A percentile compares a stretch with the other conserved stretches of the same genome.
These are phyloP conservation scores for Patellaria atrata DNA, from an alignment of 495 filamentous ascomycete genomes.

Conservation along the genomic window DNA sequence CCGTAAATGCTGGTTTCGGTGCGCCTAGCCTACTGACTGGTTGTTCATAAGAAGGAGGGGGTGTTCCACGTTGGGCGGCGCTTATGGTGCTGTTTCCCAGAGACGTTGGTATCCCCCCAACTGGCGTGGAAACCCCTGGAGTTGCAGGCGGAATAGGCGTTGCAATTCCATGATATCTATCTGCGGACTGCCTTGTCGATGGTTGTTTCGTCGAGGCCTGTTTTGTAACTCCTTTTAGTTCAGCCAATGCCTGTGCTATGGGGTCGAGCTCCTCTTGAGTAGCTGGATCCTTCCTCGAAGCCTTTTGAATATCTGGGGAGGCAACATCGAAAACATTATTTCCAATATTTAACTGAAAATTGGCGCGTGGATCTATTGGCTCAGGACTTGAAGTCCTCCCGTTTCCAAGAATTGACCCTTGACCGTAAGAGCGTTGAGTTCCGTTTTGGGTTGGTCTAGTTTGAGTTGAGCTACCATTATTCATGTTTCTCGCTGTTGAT, in stretches of 20 bases:
- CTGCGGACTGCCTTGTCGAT: constrained; percentile 70
- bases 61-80: constrained; percentile 48
- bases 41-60: constrained; percentile 71
- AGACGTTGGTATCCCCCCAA: constrained; percentile 36
- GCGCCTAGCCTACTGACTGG: constrained; percentile 63
- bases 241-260: constrained; percentile 82
- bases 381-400: constrained; percentile 53
- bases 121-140: constrained; percentile 29
- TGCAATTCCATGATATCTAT: constrained; percentile 79
- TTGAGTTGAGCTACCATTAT: constrained; percentile 24
- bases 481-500: constrained; percentile 22
- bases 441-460: too few relatives aligned
- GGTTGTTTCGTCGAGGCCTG: too few relatives aligned
- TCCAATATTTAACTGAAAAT: constrained; percentile 89
- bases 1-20: constrained; percentile 83
- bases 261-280: constrained; percentile 52
- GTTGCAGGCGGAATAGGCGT: constrained; percentile 52
- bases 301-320: constrained; percentile 48
- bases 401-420: constrained; percentile 17
- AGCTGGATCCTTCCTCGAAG: constrained; percentile 22
- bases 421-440: constrained; percentile 12
- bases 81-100: constrained; percentile 33
- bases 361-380: constrained; percentile 82
- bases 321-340: constrained; percentile 94
- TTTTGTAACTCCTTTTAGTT: constrained; percentile 76